Conservation (phyloP, 2,329 filamentous ascomycete genomes). For the Hawksworthiomyces lignivorus region DNA sequence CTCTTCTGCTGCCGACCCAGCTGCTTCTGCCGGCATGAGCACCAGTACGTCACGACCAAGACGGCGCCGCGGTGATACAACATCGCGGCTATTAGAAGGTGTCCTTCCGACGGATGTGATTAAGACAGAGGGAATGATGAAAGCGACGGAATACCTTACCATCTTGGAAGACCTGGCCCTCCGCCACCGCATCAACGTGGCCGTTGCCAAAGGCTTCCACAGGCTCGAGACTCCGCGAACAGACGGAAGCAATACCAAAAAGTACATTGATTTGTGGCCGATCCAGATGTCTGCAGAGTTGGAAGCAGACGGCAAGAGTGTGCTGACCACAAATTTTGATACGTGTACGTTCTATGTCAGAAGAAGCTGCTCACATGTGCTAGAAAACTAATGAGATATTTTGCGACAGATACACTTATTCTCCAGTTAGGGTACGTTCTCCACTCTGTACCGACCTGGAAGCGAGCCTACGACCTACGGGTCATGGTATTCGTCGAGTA, state of each 20-base stretch:
- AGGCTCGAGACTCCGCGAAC: slow-evolving; percentile 62
- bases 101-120: slow-evolving; percentile 63
- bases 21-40: not conserved
- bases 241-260: slow-evolving; percentile 58
- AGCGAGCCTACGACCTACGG: slow-evolving; percentile 61
- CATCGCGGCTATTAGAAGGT: slow-evolving; percentile 47
- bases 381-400: no score
- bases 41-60: slow-evolving; percentile 3
- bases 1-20: not conserved
- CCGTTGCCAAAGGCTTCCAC: slow-evolving; percentile 75
- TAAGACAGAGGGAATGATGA: slow-evolving; percentile 60
- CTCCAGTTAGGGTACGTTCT: slow-evolving; percentile 80
- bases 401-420: slow-evolving; percentile 61
- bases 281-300: slow-evolving; percentile 90
- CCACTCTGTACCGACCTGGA: slow-evolving; percentile 74
- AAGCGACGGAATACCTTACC: slow-evolving; percentile 67
- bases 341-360: slow-evolving; percentile 58
- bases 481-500: slow-evolving; percentile 88
- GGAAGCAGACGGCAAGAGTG: slow-evolving; percentile 54
- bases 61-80: slow-evolving; percentile 45
- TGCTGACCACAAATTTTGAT: slow-evolving; percentile 84
- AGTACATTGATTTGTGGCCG: slow-evolving; percentile 82
- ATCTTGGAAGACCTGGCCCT: slow-evolving; percentile 76
- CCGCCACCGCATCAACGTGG: slow-evolving; percentile 73
- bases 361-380: no score